Percentiles rank a stretch among this genome's conserved stretches.
Evolutionary conservation across 371 early-diverging fungal genomes (phyloP).

Genomic region (Rhizopus arrhizus): DNA sequence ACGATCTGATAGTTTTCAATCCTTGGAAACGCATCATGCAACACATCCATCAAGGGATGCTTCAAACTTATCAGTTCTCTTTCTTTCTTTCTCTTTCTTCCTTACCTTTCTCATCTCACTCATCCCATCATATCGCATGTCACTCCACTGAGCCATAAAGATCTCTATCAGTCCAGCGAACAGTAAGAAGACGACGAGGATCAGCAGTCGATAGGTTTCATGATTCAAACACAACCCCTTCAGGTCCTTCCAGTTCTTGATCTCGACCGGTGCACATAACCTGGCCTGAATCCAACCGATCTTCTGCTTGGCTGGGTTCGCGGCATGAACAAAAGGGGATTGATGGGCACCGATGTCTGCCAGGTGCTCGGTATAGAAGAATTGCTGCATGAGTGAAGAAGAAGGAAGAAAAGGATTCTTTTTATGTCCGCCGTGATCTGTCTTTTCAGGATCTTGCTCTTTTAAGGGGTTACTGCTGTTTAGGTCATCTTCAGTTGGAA

Average conservation of each 20-base stretch:
- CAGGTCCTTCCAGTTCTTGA: conserved; percentile 28
- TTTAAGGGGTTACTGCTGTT: no score
- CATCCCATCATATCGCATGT: conserved; percentile 33
- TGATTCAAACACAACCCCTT: conserved; percentile 32
- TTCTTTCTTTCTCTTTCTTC: neutral
- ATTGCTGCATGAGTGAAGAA: neutral
- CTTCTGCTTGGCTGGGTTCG: conserved; percentile 25
- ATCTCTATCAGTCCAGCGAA: conserved; percentile 40
- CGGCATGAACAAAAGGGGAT: conserved; percentile 21
- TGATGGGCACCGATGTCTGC: conserved; percentile 17
- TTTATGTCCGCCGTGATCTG: neutral
- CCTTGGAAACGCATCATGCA: conserved; percentile 43
- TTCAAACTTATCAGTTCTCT: conserved; percentile 1
- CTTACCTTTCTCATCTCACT: conserved; percentile 25
- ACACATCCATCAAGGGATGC: conserved; percentile 38
- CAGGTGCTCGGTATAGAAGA: conserved; percentile 4
- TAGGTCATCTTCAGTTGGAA: no score
- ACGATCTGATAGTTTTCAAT: conserved; percentile 40
- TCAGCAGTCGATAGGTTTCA: conserved; percentile 33
- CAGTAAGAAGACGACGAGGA: conserved; percentile 29
- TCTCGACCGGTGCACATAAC: conserved; percentile 31
- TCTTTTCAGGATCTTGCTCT: no score
- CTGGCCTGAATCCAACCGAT: conserved; percentile 33
- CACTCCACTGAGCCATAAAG: conserved; percentile 42
- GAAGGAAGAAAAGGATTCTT: neutral